phyloP scores from a whole-genome alignment of 2,329 filamentous ascomycete genomes.

The Trichoderma pleuroti region DNA sequence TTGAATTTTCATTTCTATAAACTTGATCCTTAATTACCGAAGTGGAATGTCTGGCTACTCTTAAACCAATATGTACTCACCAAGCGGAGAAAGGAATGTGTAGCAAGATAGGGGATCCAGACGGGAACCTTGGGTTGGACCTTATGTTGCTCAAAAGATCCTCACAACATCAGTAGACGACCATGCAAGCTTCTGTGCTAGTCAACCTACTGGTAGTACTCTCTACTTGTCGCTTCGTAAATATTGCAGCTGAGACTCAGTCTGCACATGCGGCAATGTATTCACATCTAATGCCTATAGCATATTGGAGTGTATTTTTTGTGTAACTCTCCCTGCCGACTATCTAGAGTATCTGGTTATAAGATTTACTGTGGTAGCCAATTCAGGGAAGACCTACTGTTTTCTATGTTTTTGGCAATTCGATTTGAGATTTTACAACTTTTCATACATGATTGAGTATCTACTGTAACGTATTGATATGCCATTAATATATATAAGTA shows the following conservation, averaged over 20 bases:
- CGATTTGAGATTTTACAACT: not conserved
- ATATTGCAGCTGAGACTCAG: not conserved
- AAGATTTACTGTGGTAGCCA: not conserved
- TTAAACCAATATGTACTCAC: not conserved
- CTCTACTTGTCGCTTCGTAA: not conserved
- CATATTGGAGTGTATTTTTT: not conserved
- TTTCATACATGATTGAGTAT: not conserved
- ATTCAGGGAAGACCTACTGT: not conserved
- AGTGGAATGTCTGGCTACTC: not conserved
- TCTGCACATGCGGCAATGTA: not conserved
- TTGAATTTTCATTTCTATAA: not conserved
- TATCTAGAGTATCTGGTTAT: not conserved
- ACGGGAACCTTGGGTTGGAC: not conserved
- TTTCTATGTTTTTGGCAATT: not conserved
- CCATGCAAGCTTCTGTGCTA: not conserved
- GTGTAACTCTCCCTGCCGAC: not conserved
- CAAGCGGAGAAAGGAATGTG: not conserved
- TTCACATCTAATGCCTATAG: not conserved
- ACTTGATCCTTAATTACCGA: no score
- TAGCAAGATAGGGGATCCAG: not conserved
- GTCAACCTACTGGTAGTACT: not conserved
- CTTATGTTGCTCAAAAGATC: not conserved
- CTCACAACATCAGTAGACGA: not conserved
- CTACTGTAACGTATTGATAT: not conserved
- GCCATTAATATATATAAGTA: not conserved